Conservation (phyloP, 306 rosid species). For the Purshia tridentata region DNA sequence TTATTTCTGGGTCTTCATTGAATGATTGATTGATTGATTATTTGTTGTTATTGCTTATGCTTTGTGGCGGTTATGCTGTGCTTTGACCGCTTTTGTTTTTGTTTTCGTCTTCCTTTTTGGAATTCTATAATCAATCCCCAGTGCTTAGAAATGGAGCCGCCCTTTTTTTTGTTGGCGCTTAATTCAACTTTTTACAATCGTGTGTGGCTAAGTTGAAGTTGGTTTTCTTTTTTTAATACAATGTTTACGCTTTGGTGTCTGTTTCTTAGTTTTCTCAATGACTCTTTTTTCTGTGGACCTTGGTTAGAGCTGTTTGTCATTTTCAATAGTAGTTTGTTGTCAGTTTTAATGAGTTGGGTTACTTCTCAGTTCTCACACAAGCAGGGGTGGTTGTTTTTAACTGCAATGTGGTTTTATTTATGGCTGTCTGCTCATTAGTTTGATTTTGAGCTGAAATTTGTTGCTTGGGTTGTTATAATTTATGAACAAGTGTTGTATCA, state of each 20-base stretch:
- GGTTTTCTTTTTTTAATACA: not conserved
- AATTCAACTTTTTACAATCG: not conserved
- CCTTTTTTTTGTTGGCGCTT: conserved; percentile 7
- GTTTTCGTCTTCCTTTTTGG: not conserved
- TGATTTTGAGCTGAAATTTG: not conserved
- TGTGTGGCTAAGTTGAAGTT: not conserved
- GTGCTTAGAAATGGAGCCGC: not conserved
- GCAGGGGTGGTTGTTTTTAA: not conserved
- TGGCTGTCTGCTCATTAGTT: not conserved
- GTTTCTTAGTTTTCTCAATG: not conserved
- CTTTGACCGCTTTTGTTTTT: not conserved
- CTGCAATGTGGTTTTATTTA: not conserved
- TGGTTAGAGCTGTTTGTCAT: not conserved
- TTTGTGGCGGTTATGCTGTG: conserved; percentile 3
- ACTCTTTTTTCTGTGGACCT: not conserved
- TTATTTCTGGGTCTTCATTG: not conserved
- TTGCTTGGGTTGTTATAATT: not conserved
- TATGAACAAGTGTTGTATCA: not conserved
- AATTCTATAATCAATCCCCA: conserved; percentile 8
- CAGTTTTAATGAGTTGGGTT: not conserved
- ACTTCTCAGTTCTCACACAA: not conserved
- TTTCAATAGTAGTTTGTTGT: not conserved
- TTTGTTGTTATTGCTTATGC: not conserved
- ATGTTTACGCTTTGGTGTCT: not conserved
- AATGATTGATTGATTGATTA: not conserved